Evolutionary conservation across 371 early-diverging fungal genomes (phyloP).

Genomic region (Mortierella sp.): DNA sequence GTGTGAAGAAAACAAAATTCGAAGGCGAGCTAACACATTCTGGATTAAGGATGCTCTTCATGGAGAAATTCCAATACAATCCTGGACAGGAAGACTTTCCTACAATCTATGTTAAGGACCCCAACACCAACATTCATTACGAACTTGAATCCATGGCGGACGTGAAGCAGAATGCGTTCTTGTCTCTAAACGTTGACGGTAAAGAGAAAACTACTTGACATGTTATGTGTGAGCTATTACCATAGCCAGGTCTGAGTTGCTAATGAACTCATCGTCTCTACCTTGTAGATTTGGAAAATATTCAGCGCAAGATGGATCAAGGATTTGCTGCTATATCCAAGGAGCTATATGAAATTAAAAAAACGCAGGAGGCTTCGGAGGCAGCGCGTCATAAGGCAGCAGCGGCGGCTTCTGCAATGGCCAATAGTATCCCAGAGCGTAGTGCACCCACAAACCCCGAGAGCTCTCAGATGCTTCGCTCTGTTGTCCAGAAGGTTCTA

Average conservation of each 20-base stretch:
- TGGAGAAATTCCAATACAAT: constrained; percentile 74
- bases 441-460: constrained; percentile 8
- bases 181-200: constrained; percentile 77
- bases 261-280: not conserved
- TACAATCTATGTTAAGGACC: constrained; percentile 77
- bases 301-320: constrained; percentile 58
- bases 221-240: not conserved
- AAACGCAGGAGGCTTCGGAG: constrained; percentile 44
- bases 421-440: constrained; percentile 12
- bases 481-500: constrained; percentile 47
- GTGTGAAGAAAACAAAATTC: constrained; percentile 64
- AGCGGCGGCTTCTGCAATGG: constrained; percentile 6
- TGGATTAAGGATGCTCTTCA: constrained; percentile 70
- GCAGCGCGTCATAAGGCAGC: constrained; percentile 43
- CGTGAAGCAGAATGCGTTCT: constrained; percentile 70
- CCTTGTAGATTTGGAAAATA: constrained; percentile 52
- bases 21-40: constrained; percentile 71
- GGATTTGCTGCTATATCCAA: constrained; percentile 57
- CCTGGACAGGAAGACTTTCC: constrained; percentile 74
- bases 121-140: constrained; percentile 70
- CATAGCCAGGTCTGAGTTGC: too few relatives aligned
- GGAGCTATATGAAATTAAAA: constrained; percentile 58
- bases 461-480: constrained; percentile 37
- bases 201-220: constrained; percentile 15
- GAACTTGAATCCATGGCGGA: constrained; percentile 77